phyloP scores from a whole-genome alignment of 2,329 filamentous ascomycete genomes.

The Aspergillus unguis region DNA sequence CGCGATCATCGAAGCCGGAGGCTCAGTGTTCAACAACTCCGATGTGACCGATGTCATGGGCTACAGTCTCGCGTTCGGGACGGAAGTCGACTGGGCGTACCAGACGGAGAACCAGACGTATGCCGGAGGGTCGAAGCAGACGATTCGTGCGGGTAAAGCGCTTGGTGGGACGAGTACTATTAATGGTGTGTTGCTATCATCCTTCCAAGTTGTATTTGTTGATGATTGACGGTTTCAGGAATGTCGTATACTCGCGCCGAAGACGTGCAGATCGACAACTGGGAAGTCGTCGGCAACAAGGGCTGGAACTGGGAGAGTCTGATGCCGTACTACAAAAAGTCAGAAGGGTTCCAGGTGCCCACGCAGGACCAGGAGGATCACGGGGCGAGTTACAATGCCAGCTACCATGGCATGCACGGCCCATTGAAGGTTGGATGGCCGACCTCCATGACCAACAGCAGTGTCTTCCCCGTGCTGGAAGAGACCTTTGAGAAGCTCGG shows the following conservation, averaged over 20 bases:
- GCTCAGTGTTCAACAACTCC: constrained; percentile 26
- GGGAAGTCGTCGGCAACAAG: constrained; percentile 33
- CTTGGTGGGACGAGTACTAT: constrained; percentile 46
- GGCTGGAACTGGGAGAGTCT: constrained; percentile 35
- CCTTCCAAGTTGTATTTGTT: neutral
- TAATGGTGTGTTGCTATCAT: constrained; percentile 32
- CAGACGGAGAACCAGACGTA: constrained; percentile 42
- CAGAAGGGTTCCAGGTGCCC: constrained; percentile 28
- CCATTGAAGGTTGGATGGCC: constrained; percentile 31
- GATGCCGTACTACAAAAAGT: constrained; percentile 31
- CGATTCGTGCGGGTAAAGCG: constrained; percentile 42
- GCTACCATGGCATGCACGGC: constrained; percentile 29
- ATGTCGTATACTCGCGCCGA: constrained; percentile 40
- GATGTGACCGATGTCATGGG: constrained; percentile 28
- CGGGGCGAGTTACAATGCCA: constrained; percentile 28
- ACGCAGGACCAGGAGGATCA: constrained; percentile 18
- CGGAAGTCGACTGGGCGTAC: constrained; percentile 44
- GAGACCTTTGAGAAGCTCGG: constrained; percentile 38
- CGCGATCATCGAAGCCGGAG: constrained; percentile 33
- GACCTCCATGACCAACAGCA: constrained; percentile 21
- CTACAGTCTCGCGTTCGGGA: constrained; percentile 31
- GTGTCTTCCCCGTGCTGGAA: constrained; percentile 32
- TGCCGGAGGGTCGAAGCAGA: constrained; percentile 30
- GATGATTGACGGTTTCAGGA: constrained; percentile 19
- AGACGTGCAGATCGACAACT: constrained; percentile 37